Conservation (phyloP, 2,329 filamentous ascomycete species). For the Cladosporium sp. region DNA sequence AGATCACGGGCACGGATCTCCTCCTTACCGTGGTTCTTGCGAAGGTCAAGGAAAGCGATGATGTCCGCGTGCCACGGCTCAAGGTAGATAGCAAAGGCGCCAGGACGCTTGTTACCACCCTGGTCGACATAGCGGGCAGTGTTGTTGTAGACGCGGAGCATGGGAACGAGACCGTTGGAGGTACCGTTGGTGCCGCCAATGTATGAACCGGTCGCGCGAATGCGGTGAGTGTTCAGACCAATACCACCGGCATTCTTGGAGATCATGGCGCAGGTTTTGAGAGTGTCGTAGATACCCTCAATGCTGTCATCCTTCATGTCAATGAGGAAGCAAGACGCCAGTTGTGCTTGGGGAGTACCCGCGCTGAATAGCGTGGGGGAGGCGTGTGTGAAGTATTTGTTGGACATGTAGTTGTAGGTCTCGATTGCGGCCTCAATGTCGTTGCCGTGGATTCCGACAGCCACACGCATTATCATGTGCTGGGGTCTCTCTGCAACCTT, state of each 20-base stretch:
- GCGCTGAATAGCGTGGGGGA: slow-evolving; percentile 98
- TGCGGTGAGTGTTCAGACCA: slow-evolving; percentile 91
- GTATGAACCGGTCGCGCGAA: slow-evolving; percentile 94
- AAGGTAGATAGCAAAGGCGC: slow-evolving; percentile 96
- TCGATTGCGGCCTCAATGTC: slow-evolving; percentile 91
- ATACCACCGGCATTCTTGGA: slow-evolving; percentile 99
- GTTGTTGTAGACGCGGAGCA: slow-evolving; percentile 99
- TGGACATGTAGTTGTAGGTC: slow-evolving; percentile 98
- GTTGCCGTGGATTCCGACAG: slow-evolving; percentile 93
- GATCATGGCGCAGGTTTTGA: slow-evolving; percentile 99
- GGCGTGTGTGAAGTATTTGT: slow-evolving; percentile 96
- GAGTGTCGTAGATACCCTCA: slow-evolving; percentile 96
- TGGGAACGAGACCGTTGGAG: slow-evolving; percentile 93
- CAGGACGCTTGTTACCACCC: slow-evolving; percentile 97
- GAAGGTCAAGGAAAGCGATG: slow-evolving; percentile 92
- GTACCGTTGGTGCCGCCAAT: slow-evolving; percentile 97
- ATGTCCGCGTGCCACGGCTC: slow-evolving; percentile 99
- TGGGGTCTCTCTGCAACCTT: slow-evolving; percentile 96
- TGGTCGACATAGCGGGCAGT: slow-evolving; percentile 98
- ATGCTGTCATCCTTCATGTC: slow-evolving; percentile 99
- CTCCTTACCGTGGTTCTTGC: slow-evolving; percentile 99
- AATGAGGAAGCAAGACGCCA: slow-evolving; percentile 97
- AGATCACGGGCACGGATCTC: slow-evolving; percentile 94
- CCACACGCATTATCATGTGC: slow-evolving; percentile 99
- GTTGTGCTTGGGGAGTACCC: slow-evolving; percentile 86